phyloP scores from a whole-genome alignment of 345 rosid species.

The Hibiscus trionum region DNA sequence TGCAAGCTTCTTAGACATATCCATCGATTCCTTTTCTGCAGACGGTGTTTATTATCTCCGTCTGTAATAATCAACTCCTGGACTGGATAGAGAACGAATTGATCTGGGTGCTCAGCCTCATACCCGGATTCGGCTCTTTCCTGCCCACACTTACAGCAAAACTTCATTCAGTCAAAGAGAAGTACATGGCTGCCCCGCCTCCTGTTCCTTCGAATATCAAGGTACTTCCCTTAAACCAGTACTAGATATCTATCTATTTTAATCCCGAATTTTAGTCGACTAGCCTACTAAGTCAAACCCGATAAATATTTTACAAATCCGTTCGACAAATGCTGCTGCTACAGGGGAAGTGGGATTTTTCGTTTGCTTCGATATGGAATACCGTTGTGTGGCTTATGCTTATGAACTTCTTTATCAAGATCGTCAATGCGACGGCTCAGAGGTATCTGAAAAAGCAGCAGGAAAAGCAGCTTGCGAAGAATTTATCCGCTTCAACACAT shows the following conservation, averaged over 20 bases:
- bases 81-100: background rate
- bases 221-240: constrained; percentile 28
- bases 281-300: too few species aligned
- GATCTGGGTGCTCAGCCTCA: constrained; percentile 41
- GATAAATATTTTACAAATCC: background rate
- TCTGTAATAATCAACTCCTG: background rate
- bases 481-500: background rate
- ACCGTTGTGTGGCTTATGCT: constrained; percentile 95
- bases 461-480: background rate
- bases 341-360: constrained; percentile 71
- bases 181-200: constrained; percentile 50
- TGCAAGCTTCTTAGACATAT: background rate
- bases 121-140: constrained; percentile 62
- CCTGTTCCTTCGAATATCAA: constrained; percentile 43
- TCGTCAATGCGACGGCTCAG: constrained; percentile 77
- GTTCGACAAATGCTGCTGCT: constrained; percentile 22
- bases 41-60: background rate
- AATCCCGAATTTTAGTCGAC: background rate
- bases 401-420: constrained; percentile 70
- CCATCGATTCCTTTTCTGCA: background rate
- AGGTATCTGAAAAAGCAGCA: constrained; percentile 45
- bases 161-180: constrained; percentile 56
- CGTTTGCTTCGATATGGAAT: constrained; percentile 78
- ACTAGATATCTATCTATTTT: background rate
- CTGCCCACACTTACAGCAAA: constrained; percentile 50